These are phyloP conservation scores for Penicillium sclerotigenum DNA, from an alignment of 2,329 filamentous ascomycete species.

Conservation along the genomic window DNA sequence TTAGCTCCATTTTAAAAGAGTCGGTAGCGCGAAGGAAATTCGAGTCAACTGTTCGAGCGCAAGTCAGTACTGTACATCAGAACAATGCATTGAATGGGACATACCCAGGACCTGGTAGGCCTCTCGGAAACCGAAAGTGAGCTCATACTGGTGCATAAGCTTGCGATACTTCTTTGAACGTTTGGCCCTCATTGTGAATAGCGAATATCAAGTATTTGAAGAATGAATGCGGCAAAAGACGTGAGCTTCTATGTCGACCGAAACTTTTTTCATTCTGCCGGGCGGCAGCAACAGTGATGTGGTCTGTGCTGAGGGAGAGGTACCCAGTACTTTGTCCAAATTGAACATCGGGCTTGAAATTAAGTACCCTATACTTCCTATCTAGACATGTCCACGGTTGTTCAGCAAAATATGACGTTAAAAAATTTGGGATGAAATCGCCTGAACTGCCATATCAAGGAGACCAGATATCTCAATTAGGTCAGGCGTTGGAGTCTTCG, in stretches of 20 bases:
- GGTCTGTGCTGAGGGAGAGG: constrained; percentile 24
- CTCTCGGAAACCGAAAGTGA: constrained; percentile 85
- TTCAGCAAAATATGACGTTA: too few relatives aligned
- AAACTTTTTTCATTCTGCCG: constrained; percentile 40
- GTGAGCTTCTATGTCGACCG: constrained; percentile 15
- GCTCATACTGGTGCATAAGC: constrained; percentile 87
- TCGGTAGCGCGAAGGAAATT: constrained; percentile 79
- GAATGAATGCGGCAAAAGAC: constrained; percentile 8
- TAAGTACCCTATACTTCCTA: background rate
- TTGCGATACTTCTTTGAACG: constrained; percentile 74
- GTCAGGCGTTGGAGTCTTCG: too few relatives aligned
- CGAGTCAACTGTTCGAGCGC: constrained; percentile 63
- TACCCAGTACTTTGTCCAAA: background rate
- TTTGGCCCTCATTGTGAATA: constrained; percentile 62
- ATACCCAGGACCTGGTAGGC: constrained; percentile 83
- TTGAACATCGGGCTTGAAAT: background rate
- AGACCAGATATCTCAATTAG: too few relatives aligned
- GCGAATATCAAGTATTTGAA: constrained; percentile 5
- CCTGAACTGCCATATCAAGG: too few relatives aligned
- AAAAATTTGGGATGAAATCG: too few relatives aligned
- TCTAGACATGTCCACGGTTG: too few relatives aligned
- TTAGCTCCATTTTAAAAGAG: constrained; percentile 85
- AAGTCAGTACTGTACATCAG: constrained; percentile 14
- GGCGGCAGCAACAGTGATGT: constrained; percentile 27
- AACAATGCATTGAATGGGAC: constrained; percentile 22